Percentiles rank a stretch among this genome's conserved stretches.
These are phyloP conservation scores for Teratosphaeria nubilosa DNA, from an alignment of 2,329 filamentous ascomycete genomes.

Conservation along the genomic window DNA sequence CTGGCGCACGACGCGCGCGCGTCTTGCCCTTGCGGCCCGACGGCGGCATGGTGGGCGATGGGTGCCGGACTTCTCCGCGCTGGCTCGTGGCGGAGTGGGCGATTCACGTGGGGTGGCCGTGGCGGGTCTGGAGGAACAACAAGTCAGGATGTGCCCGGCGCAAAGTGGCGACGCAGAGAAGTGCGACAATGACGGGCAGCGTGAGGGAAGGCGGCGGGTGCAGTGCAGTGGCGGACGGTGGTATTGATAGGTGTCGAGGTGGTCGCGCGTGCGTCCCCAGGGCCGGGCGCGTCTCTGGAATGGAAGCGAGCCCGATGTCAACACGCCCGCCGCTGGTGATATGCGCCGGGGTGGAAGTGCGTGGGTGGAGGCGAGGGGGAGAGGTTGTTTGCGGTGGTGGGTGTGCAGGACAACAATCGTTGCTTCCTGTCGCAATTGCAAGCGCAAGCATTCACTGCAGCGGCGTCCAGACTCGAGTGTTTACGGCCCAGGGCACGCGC, in stretches of 20 bases:
- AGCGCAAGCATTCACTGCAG: neutral
- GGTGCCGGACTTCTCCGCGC: neutral
- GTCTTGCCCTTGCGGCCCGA: conserved; percentile 25
- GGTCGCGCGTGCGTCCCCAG: neutral
- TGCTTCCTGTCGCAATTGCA: neutral
- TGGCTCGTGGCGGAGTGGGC: neutral
- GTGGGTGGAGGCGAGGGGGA: neutral
- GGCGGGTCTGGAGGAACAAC: neutral
- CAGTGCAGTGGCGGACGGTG: neutral
- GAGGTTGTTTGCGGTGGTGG: too few relatives aligned
- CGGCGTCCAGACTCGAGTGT: neutral
- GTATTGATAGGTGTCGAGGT: neutral
- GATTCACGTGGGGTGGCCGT: neutral
- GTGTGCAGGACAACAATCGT: neutral
- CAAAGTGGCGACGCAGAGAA: neutral
- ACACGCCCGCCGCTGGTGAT: neutral
- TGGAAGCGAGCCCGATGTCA: neutral
- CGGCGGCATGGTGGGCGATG: conserved; percentile 18
- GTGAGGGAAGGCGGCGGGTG: neutral
- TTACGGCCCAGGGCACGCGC: neutral
- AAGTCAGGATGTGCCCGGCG: too few relatives aligned
- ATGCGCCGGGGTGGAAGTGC: too few relatives aligned
- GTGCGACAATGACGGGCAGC: neutral
- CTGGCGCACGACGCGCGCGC: conserved; percentile 20
- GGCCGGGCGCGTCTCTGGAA: neutral